A percentile compares a stretch with the other conserved stretches of the same genome.
phyloP scores from a whole-genome alignment of 768 basidiomycete genomes.

The Rhizopogon salebrosus region DNA sequence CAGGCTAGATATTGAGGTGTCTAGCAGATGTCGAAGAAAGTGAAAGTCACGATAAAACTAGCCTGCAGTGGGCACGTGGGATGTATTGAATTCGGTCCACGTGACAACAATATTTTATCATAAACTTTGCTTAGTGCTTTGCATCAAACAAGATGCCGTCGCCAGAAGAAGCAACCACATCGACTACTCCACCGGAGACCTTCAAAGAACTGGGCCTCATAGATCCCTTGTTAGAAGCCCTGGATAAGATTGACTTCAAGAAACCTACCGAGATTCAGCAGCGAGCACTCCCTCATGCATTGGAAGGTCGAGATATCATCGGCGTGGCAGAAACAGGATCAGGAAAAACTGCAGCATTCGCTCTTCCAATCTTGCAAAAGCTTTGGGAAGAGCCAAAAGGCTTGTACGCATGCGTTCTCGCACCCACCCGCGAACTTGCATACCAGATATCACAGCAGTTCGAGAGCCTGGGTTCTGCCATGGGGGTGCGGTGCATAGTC shows the following conservation, averaged over 20 bases:
- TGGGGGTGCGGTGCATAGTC: slow-evolving; percentile 88
- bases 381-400: slow-evolving; percentile 95
- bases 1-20: neutral
- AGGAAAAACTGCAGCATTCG: slow-evolving; percentile 97
- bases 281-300: slow-evolving; percentile 78
- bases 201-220: slow-evolving; percentile 88
- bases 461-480: slow-evolving; percentile 82
- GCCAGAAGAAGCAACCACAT: slow-evolving; percentile 57
- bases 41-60: no score
- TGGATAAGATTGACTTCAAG: slow-evolving; percentile 76
- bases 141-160: slow-evolving; percentile 42
- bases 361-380: slow-evolving; percentile 91
- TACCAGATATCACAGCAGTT: slow-evolving; percentile 99
- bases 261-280: slow-evolving; percentile 88
- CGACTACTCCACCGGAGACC: slow-evolving; percentile 36
- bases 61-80: no score
- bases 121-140: neutral
- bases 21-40: neutral
- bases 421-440: slow-evolving; percentile 97
- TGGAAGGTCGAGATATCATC: slow-evolving; percentile 92
- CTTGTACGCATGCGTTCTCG: slow-evolving; percentile 88
- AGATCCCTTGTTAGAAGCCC: slow-evolving; percentile 81
- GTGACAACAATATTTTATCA: slow-evolving; percentile 5
- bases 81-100: neutral
- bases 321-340: slow-evolving; percentile 98